Percentiles rank a stretch among this genome's conserved stretches.
phyloP scores from a whole-genome alignment of 2,329 filamentous ascomycete species.

The Gnomoniopsis sp. region DNA sequence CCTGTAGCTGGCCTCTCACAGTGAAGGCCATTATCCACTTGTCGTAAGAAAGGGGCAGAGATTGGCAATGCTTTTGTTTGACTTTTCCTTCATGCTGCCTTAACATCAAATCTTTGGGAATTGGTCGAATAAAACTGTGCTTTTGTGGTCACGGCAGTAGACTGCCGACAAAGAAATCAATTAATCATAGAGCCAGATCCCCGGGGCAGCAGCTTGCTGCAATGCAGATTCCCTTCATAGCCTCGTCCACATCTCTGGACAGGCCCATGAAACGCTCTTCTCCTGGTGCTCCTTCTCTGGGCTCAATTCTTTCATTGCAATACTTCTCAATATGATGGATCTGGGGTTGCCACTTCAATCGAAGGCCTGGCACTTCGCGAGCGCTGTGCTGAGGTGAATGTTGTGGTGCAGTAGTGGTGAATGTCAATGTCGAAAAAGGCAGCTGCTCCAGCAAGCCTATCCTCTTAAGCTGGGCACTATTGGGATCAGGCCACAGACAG shows the following conservation, averaged over 20 bases:
- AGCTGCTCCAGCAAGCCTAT: too few relatives aligned
- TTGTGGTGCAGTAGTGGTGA: too few relatives aligned
- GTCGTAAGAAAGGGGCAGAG: neutral
- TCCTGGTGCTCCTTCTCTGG: neutral
- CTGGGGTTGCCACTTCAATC: neutral
- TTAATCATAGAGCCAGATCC: neutral
- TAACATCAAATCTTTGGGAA: neutral
- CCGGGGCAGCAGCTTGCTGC: neutral
- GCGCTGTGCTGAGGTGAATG: too few relatives aligned
- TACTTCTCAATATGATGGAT: neutral
- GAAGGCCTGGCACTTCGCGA: too few relatives aligned
- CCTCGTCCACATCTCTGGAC: neutral
- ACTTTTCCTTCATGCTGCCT: constrained; percentile 6
- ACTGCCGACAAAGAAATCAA: neutral
- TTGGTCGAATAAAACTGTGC: neutral
- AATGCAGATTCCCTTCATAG: neutral
- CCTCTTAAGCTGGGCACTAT: too few relatives aligned
- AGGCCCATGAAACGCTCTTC: neutral
- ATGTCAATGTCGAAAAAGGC: too few relatives aligned
- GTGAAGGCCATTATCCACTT: constrained; percentile 1
- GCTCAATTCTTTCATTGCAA: neutral
- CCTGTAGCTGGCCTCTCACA: neutral
- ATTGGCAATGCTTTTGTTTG: neutral
- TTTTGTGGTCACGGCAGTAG: constrained; percentile 2
- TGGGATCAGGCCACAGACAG: too few relatives aligned